These are phyloP conservation scores for Conticribra guillardii DNA, from an alignment of 108 stramenopile genomes.

Conservation along the genomic window DNA sequence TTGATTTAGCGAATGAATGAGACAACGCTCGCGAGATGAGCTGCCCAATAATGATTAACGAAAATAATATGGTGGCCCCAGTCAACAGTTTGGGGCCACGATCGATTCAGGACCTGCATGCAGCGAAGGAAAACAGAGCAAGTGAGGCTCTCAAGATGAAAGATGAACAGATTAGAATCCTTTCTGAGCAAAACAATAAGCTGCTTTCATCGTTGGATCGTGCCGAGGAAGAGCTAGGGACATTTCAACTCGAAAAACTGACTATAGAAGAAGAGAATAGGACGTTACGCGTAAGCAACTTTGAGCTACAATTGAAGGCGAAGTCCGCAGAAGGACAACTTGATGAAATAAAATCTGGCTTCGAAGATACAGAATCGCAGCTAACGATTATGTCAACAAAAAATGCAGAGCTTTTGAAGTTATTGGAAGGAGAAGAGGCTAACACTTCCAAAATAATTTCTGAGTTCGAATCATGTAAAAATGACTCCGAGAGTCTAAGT, in stretches of 20 bases:
- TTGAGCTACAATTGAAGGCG: conserved; percentile 57
- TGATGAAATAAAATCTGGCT: conserved; percentile 58
- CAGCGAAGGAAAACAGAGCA: conserved; percentile 44
- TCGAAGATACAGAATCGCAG: conserved; percentile 60
- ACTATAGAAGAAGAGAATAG: conserved; percentile 70
- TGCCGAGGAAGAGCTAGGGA: conserved; percentile 64
- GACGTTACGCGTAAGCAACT: conserved; percentile 61
- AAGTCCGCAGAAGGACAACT: conserved; percentile 65
- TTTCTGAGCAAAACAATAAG: conserved; percentile 75
- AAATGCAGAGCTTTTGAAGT: conserved; percentile 83
- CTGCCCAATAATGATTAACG: too few species aligned
- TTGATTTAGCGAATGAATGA: too few species aligned
- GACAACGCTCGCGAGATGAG: too few species aligned
- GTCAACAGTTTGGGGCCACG: conserved; percentile 8
- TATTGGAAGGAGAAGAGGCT: conserved; percentile 82
- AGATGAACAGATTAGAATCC: conserved; percentile 79
- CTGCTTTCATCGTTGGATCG: conserved; percentile 65
- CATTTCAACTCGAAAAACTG: conserved; percentile 58
- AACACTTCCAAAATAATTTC: conserved; percentile 52
- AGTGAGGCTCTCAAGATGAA: conserved; percentile 79
- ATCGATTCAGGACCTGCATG: conserved; percentile 45
- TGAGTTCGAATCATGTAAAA: conserved; percentile 51
- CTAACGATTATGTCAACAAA: conserved; percentile 80
- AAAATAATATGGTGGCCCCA: too few species aligned
- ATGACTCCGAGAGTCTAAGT: conserved; percentile 45